Base-by-base conservation (phyloP, 495 filamentous ascomycete genomes). In the Hypoxylon cercidicola region DNA sequence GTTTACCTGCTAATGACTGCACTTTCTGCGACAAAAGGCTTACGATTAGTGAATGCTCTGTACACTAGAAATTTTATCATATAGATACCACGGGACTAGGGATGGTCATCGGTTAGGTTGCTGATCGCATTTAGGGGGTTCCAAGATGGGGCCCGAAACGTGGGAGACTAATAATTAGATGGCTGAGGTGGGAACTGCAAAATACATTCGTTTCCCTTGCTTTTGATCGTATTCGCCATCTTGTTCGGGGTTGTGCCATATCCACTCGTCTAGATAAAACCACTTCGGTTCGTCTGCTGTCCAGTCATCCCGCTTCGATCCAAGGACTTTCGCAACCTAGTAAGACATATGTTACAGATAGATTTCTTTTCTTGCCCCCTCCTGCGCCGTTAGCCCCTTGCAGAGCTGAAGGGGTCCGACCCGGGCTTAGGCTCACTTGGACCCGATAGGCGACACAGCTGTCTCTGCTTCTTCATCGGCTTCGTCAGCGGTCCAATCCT, bases 401-500 rank as follows among this genome's bases (percentile, higher is more conserved):
- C 20, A 60, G 45, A 44, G 56, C 49, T 43, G 21, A 39, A 52
- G 21, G 32, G 37, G 37, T 50, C 37, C 23, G 23, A 50, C 40
- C 40, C 13, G 19, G 20, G 19, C 18, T 10, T 37, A 12, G 44
- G 25, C 30, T 73, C 34, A 69, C 23, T 60, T 59, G 18, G 55
- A 62, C 35, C 51, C 40, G 46, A 55, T 55, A 43, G 39, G 59
- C 47, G 64, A 15, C 13, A 35, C 39, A 40, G 34, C 47, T 34
- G 15, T 37, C 58, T 55, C 12, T 4, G 45, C 19, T 6, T 59
- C 32, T 44, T 65, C 59, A 15, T 45, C 60, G 41, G 67, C 41
- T 0, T 81, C 78, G 30, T 82, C 83, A 25, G 80, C 80, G 47
- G 72, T 66, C 69, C 68, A 73, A 37, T 74, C 72, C 46, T 79